These are phyloP conservation scores for Clonostachys rosea DNA, from an alignment of 2,329 filamentous ascomycete genomes.

Conservation along the genomic window DNA sequence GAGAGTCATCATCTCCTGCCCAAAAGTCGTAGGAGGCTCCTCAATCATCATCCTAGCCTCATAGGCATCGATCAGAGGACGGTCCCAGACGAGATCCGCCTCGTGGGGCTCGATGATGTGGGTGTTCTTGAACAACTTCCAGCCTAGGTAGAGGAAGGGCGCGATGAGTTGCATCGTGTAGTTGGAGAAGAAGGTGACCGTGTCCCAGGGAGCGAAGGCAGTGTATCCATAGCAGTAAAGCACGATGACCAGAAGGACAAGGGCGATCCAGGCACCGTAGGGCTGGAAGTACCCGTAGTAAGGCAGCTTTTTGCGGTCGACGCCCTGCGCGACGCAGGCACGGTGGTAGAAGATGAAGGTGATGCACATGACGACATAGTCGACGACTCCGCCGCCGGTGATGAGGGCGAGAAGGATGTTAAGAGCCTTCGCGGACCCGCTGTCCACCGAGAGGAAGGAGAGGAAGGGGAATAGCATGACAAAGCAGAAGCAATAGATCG, in stretches of 20 bases:
- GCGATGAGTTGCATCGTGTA: conserved; percentile 54
- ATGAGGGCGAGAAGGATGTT: conserved; percentile 52
- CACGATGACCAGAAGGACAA: conserved; percentile 33
- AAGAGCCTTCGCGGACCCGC: conserved; percentile 40
- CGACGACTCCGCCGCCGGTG: conserved; percentile 54
- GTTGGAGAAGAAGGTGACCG: conserved; percentile 43
- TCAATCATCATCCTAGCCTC: conserved; percentile 36
- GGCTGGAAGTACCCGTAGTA: conserved; percentile 57
- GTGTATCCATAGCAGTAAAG: conserved; percentile 52
- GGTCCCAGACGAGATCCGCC: conserved; percentile 56
- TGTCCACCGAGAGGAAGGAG: conserved; percentile 46
- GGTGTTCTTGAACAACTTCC: conserved; percentile 61
- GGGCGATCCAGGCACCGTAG: conserved; percentile 44
- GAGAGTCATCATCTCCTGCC: conserved; percentile 43
- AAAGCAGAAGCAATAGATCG: conserved; percentile 50
- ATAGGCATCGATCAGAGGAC: conserved; percentile 54
- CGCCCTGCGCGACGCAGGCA: conserved; percentile 45
- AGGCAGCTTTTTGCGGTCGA: conserved; percentile 46
- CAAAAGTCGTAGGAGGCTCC: conserved; percentile 41
- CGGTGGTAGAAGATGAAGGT: conserved; percentile 43
- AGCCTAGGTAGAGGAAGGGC: conserved; percentile 49
- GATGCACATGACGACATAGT: conserved; percentile 51
- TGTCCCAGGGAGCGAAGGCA: conserved; percentile 41
- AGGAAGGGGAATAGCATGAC: conserved; percentile 49
- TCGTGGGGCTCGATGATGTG: conserved; percentile 46